These are phyloP conservation scores for Saturnispora bothae DNA, from an alignment of 805 yeast species.

Conservation along the genomic window DNA sequence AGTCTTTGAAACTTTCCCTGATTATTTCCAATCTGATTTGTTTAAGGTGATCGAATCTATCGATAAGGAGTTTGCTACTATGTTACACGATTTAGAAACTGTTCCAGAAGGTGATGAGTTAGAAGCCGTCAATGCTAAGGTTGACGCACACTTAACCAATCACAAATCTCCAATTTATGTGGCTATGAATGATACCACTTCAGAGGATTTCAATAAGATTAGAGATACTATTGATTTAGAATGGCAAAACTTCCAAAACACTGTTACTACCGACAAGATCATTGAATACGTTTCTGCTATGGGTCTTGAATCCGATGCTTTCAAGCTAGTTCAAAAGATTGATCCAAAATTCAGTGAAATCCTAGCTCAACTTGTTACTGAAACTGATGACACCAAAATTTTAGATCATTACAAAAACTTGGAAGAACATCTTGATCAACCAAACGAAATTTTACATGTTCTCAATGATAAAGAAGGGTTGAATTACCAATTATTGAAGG, in stretches of 20 bases:
- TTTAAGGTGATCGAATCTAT: constrained; percentile 14
- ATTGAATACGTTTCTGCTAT: constrained; percentile 16
- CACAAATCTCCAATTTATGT: constrained; percentile 13
- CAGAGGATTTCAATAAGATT: constrained; percentile 12
- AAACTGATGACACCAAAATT: constrained; percentile 13
- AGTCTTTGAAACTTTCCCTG: constrained; percentile 18
- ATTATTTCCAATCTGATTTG: constrained; percentile 15
- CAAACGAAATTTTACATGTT: constrained; percentile 17
- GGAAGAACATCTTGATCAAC: constrained; percentile 14
- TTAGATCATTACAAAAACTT: constrained; percentile 14
- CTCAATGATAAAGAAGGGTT: constrained; percentile 18
- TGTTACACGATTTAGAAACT: constrained; percentile 17
- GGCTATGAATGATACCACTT: constrained; percentile 18
- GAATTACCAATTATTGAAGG: constrained; percentile 15
- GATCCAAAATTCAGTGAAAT: constrained; percentile 17
- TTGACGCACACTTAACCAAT: constrained; percentile 15
- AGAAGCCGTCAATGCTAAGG: constrained; percentile 14
- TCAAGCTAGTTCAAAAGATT: constrained; percentile 15
- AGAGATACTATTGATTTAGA: constrained; percentile 15
- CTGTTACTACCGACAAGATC: constrained; percentile 18
- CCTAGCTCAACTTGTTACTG: constrained; percentile 8
- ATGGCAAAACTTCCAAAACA: constrained; percentile 14
- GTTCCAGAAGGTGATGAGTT: constrained; percentile 18
- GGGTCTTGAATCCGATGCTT: constrained; percentile 21
- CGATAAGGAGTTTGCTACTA: constrained; percentile 18